Evolutionary conservation across 306 rosid species (phyloP).

Genomic region (Dalbergia oliveri): DNA sequence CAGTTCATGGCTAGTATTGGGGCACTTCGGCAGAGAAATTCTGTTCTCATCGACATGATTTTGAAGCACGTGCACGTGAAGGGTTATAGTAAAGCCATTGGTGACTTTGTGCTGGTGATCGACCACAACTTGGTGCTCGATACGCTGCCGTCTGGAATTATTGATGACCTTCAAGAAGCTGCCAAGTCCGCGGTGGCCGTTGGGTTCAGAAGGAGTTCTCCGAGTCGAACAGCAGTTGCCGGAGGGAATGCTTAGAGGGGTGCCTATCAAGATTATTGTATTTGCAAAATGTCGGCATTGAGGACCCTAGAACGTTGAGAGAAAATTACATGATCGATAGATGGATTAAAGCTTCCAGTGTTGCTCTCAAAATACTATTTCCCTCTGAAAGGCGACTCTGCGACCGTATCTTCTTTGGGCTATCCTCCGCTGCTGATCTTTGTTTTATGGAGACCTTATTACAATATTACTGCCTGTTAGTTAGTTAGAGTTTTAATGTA

Average conservation of each 20-base stretch:
- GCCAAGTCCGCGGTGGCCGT: slow-evolving; percentile 69
- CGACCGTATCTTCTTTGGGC: slow-evolving; percentile 58
- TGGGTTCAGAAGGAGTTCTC: slow-evolving; percentile 70
- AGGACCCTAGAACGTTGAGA: slow-evolving; percentile 51
- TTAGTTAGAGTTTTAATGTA: no score
- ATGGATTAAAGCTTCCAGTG: slow-evolving; percentile 63
- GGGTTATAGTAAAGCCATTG: not conserved
- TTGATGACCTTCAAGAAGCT: slow-evolving; percentile 68
- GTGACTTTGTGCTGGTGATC: not conserved
- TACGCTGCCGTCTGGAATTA: slow-evolving; percentile 59
- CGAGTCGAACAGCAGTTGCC: slow-evolving; percentile 61
- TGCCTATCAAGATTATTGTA: slow-evolving; percentile 63
- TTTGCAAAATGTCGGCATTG: slow-evolving; percentile 63
- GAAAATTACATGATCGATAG: slow-evolving; percentile 52
- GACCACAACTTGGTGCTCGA: slow-evolving; percentile 64
- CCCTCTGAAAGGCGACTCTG: slow-evolving; percentile 74
- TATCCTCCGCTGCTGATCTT: slow-evolving; percentile 60
- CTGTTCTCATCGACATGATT: not conserved
- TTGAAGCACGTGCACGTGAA: not conserved
- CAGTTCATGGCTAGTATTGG: not conserved
- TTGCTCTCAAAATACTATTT: slow-evolving; percentile 60
- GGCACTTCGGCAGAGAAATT: not conserved
- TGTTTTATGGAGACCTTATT: slow-evolving; percentile 73
- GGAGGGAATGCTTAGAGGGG: slow-evolving; percentile 72
- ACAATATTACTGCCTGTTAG: no score